Evolutionary conservation across 306 rosid genomes (phyloP).

Genomic region (Quercus engelmannii): DNA sequence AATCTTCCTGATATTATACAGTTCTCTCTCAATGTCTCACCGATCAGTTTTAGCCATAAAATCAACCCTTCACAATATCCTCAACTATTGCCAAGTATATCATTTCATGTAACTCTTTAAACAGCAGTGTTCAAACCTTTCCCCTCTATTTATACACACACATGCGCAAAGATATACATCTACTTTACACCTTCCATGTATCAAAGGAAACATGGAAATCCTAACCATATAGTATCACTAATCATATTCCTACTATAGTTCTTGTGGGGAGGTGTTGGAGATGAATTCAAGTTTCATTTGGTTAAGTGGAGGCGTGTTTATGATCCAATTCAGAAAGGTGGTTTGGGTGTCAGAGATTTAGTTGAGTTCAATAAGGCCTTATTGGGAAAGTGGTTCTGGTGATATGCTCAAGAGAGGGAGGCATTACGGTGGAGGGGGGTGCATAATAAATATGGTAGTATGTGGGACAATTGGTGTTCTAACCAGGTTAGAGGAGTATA

Average conservation of each 20-base stretch:
- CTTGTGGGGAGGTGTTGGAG: not conserved
- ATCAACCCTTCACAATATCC: not conserved
- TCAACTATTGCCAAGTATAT: not conserved
- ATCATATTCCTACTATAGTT: not conserved
- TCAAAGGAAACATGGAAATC: not conserved
- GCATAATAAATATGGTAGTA: no score
- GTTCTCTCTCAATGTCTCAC: not conserved
- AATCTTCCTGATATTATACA: not conserved
- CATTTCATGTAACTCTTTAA: not conserved
- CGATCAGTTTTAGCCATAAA: not conserved
- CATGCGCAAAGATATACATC: not conserved
- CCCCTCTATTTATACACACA: not conserved
- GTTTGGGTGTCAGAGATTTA: no score
- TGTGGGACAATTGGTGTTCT: no score
- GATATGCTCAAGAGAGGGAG: no score
- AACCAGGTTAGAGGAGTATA: no score
- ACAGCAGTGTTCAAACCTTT: not conserved
- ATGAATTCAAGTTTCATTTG: no score
- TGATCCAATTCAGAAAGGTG: no score
- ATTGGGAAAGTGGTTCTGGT: no score
- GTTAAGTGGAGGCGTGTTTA: no score
- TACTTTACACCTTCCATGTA: not conserved
- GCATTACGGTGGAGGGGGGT: no score
- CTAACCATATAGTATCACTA: not conserved
- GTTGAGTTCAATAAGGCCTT: no score